phyloP scores from a whole-genome alignment of 208 protist genomes.

The Wallacemonas sp. region DNA sequence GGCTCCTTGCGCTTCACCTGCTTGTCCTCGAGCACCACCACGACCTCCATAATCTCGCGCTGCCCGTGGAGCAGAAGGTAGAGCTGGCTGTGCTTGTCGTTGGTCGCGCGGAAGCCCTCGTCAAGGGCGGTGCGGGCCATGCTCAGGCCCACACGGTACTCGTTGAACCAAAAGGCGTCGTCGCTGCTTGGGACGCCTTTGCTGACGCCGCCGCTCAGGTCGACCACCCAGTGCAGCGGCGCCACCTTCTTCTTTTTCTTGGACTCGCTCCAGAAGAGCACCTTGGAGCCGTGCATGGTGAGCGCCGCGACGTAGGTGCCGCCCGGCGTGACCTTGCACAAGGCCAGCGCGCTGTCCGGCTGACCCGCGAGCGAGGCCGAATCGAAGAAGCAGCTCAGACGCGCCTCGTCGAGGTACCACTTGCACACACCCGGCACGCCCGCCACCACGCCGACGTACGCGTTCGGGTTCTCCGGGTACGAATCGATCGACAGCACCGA shows the following conservation, averaged over 20 bases:
- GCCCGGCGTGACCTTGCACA: constrained; percentile 66
- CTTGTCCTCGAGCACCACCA: constrained; percentile 75
- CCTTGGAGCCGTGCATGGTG: constrained; percentile 59
- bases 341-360: constrained; percentile 32
- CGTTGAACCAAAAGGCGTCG: constrained; percentile 65
- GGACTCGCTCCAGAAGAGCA: constrained; percentile 70
- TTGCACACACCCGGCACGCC: constrained; percentile 75
- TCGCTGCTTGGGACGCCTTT: constrained; percentile 10
- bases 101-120: constrained; percentile 41
- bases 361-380: constrained; percentile 22
- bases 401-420: constrained; percentile 79
- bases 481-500: constrained; percentile 75
- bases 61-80: constrained; percentile 77
- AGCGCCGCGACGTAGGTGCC: constrained; percentile 70
- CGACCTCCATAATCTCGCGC: constrained; percentile 71
- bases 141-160: constrained; percentile 69
- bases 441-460: constrained; percentile 65
- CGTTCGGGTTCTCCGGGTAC: constrained; percentile 76
- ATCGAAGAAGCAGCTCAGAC: constrained; percentile 74
- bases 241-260: constrained; percentile 79
- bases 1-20: constrained; percentile 65
- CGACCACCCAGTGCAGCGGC: constrained; percentile 68
- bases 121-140: constrained; percentile 67
- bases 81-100: constrained; percentile 80
- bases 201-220: constrained; percentile 35